Evolutionary conservation across 192 early-diverging fungal genomes (phyloP).

Genomic region (Fimicolochytrium jonesii): DNA sequence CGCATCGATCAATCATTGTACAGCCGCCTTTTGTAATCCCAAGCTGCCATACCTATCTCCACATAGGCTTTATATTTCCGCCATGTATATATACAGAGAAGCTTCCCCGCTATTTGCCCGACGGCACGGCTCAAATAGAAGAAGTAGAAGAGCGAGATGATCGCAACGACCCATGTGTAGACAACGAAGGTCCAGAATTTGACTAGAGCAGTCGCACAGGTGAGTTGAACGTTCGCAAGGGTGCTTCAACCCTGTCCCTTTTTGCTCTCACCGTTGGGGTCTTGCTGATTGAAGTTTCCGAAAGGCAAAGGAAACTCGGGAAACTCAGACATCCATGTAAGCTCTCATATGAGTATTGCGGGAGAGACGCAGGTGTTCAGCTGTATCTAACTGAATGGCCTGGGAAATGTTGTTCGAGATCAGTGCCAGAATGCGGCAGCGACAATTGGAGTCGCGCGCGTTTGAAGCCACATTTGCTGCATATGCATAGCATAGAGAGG

Average conservation of each 20-base stretch:
- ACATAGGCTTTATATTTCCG: slow-evolving; percentile 59
- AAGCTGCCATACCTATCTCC: slow-evolving; percentile 56
- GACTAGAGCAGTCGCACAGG: background rate
- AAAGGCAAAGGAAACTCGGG: slow-evolving; percentile 25
- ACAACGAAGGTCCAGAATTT: slow-evolving; percentile 62
- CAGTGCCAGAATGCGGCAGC: too few species aligned
- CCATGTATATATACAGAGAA: slow-evolving; percentile 68
- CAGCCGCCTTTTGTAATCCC: background rate
- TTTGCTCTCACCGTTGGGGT: slow-evolving; percentile 20
- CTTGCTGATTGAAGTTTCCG: slow-evolving; percentile 27
- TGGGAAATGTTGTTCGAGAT: too few species aligned
- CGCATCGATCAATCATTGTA: background rate
- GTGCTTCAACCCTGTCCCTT: too few species aligned
- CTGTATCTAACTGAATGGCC: too few species aligned
- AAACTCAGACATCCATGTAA: background rate
- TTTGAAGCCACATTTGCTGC: too few species aligned
- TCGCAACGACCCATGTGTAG: slow-evolving; percentile 62
- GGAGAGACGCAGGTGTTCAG: too few species aligned
- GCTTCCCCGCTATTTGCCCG: slow-evolving; percentile 54
- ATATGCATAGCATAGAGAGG: too few species aligned
- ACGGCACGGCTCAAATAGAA: slow-evolving; percentile 68
- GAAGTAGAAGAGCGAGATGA: slow-evolving; percentile 66
- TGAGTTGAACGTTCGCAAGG: too few species aligned
- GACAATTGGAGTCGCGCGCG: too few species aligned
- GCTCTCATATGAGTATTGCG: too few species aligned